Percentiles rank a stretch among this genome's conserved stretches.
phyloP scores from a whole-genome alignment of 148 eudicot genomes.

The Simmondsia chinensis region DNA sequence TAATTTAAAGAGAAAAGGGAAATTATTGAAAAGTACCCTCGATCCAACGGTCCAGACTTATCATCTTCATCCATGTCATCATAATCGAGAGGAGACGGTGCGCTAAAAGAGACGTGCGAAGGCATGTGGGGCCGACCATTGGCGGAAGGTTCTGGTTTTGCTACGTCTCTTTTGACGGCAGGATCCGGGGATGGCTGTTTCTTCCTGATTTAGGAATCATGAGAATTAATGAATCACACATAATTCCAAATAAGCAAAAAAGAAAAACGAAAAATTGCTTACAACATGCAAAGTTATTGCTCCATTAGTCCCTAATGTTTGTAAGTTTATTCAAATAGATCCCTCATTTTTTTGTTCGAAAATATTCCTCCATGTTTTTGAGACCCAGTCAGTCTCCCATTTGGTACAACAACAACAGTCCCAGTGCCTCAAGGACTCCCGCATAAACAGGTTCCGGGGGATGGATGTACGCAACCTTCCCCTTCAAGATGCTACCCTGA shows the following conservation, averaged over 20 bases:
- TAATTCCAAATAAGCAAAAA: background rate
- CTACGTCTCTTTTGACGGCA: slow-evolving; percentile 32
- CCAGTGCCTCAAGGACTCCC: too few species aligned
- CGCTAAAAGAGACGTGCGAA: slow-evolving; percentile 33
- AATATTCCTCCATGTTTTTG: too few species aligned
- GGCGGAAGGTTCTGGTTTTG: slow-evolving; percentile 30
- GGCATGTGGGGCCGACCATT: slow-evolving; percentile 56
- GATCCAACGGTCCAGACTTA: slow-evolving; percentile 41
- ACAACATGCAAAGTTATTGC: too few species aligned
- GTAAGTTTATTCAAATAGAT: too few species aligned
- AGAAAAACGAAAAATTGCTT: too few species aligned
- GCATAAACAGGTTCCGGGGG: too few species aligned
- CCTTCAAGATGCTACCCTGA: too few species aligned
- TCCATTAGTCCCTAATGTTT: too few species aligned
- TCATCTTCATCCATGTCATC: slow-evolving; percentile 48
- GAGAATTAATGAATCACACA: background rate
- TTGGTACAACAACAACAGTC: too few species aligned
- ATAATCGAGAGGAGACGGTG: slow-evolving; percentile 47
- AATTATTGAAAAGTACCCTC: slow-evolving; percentile 35
- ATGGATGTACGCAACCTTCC: too few species aligned
- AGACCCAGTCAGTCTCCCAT: too few species aligned
- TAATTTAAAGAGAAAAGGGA: background rate
- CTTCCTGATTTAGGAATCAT: slow-evolving; percentile 30
- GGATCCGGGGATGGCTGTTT: slow-evolving; percentile 60
- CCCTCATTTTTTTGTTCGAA: too few species aligned